phyloP scores from a whole-genome alignment of 2,329 filamentous ascomycete genomes.

The Phoma sp. region DNA sequence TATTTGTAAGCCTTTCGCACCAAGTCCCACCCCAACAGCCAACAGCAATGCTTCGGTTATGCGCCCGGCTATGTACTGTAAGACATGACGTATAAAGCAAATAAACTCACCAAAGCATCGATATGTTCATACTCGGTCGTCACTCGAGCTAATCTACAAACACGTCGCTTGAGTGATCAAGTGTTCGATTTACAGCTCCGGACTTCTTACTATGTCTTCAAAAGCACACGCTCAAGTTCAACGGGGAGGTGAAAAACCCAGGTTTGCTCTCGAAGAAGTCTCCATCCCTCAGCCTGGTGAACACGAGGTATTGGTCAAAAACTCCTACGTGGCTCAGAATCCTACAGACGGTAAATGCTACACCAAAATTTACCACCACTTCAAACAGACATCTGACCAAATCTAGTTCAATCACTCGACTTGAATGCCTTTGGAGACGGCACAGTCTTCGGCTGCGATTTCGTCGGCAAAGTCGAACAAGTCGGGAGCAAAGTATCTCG shows the following conservation, averaged over 20 bases:
- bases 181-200: too few relatives aligned
- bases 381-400: not conserved
- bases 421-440: constrained; percentile 44
- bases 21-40: not conserved
- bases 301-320: constrained; percentile 24
- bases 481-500: constrained; percentile 42
- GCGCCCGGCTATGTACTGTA: not conserved
- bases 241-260: constrained; percentile 12
- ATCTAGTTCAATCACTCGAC: constrained; percentile 28
- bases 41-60: not conserved
- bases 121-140: not conserved
- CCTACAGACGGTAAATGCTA: constrained; percentile 26
- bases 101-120: not conserved
- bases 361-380: too few relatives aligned
- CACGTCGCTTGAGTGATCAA: not conserved
- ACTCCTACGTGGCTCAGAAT: constrained; percentile 27
- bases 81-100: constrained; percentile 1
- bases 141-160: not conserved
- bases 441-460: constrained; percentile 49
- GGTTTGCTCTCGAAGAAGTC: constrained; percentile 15
- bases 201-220: not conserved
- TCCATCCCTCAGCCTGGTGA: constrained; percentile 6
- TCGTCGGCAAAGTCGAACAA: constrained; percentile 47
- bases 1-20: not conserved
- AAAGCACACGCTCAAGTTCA: constrained; percentile 19